These are phyloP conservation scores for Arachis stenosperma DNA, from an alignment of 306 rosid species.

Conservation along the genomic window DNA sequence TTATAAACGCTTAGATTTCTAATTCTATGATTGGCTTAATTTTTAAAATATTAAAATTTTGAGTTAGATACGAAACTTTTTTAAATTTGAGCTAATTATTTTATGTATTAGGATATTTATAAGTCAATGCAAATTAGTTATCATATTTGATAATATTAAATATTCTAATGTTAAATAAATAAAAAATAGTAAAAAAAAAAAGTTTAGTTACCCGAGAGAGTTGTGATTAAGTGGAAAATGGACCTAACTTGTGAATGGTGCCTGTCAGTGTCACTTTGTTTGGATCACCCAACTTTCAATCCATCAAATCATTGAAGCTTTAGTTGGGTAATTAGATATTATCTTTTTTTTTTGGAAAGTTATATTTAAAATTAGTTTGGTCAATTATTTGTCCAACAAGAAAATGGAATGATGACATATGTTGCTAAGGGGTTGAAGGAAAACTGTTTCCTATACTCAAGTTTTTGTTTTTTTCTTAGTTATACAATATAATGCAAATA, in stretches of 20 bases:
- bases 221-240: constrained; percentile 39
- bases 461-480: neutral
- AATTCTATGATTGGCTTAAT: no score
- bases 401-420: constrained; percentile 43
- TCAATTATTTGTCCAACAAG: neutral
- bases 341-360: no score
- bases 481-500: neutral
- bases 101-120: no score
- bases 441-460: no score
- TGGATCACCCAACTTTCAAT: constrained; percentile 44
- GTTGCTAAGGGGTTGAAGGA: constrained; percentile 12
- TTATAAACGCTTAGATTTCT: no score
- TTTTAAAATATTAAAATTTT: no score
- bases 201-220: neutral
- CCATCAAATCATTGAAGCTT: constrained; percentile 49
- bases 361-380: neutral
- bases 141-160: no score
- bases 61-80: no score
- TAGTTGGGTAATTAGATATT: constrained; percentile 39
- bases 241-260: constrained; percentile 42
- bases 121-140: no score
- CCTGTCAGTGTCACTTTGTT: constrained; percentile 33
- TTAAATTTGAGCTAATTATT: no score
- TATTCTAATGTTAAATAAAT: no score
- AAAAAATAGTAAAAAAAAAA: no score